Percentiles rank a stretch among this genome's conserved stretches.
Evolutionary conservation across 2,329 filamentous ascomycete species (phyloP).

Genomic region (Xylogone sp.): DNA sequence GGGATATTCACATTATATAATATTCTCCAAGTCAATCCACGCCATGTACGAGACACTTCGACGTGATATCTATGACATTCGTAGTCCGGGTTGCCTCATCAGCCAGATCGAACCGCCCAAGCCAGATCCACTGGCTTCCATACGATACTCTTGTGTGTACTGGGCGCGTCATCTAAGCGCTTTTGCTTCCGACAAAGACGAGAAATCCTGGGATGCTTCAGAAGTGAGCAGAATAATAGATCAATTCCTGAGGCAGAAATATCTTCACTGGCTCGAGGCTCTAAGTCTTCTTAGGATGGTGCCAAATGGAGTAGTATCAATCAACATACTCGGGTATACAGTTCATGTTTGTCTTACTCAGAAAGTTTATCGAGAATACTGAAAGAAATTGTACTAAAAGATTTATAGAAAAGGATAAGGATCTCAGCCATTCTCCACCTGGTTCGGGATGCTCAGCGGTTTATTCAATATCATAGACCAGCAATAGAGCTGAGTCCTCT

Average conservation of each 20-base stretch:
- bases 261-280: slow-evolving; percentile 22
- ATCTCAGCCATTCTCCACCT: not conserved
- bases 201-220: not conserved
- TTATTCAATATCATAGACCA: not conserved
- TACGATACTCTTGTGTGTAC: not conserved
- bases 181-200: not conserved
- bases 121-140: slow-evolving; percentile 21
- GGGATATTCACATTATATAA: slow-evolving; percentile 21
- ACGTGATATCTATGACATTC: slow-evolving; percentile 33
- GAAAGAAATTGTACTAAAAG: not conserved
- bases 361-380: not conserved
- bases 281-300: slow-evolving; percentile 19
- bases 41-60: slow-evolving; percentile 24
- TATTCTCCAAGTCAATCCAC: slow-evolving; percentile 33
- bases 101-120: slow-evolving; percentile 15
- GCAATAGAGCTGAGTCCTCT: slow-evolving; percentile 22
- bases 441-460: not conserved
- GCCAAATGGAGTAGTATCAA: slow-evolving; percentile 11
- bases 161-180: slow-evolving; percentile 3
- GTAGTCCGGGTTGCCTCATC: slow-evolving; percentile 16
- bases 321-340: slow-evolving; percentile 13
- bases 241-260: not conserved
- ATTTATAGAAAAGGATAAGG: not conserved
- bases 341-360: slow-evolving; percentile 8
- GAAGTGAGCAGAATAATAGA: not conserved